Conservation (phyloP, 2,329 filamentous ascomycete species). For the Neofusicoccum parvum region DNA sequence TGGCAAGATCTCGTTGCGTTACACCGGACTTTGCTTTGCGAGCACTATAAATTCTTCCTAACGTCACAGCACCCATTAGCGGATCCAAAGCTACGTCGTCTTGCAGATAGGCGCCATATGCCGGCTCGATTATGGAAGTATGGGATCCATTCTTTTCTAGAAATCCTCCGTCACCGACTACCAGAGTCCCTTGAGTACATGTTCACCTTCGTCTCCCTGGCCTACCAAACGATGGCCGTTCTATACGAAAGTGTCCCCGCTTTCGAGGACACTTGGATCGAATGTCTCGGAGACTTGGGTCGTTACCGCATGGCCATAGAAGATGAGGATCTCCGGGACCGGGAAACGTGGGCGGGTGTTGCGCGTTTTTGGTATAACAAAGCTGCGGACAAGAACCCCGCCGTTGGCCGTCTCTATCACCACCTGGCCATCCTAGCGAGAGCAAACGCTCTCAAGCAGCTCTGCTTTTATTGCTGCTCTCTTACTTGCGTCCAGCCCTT, state of each 20-base stretch:
- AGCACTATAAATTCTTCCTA: conserved; percentile 68
- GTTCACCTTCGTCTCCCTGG: conserved; percentile 85
- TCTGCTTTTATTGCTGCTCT: conserved; percentile 72
- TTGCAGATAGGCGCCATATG: conserved; percentile 86
- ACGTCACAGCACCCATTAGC: conserved; percentile 85
- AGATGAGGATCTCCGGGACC: conserved; percentile 72
- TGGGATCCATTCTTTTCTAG: conserved; percentile 83
- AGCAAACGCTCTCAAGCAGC: conserved; percentile 68
- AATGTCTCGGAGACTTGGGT: no score
- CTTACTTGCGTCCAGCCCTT: conserved; percentile 71
- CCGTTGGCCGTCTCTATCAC: conserved; percentile 79
- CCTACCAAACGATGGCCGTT: conserved; percentile 87
- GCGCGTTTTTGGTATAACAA: conserved; percentile 82
- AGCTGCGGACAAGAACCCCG: conserved; percentile 75
- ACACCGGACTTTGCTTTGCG: conserved; percentile 77
- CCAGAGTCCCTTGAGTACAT: conserved; percentile 83
- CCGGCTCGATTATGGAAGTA: conserved; percentile 93
- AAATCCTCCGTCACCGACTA: conserved; percentile 66
- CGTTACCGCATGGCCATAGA: conserved; percentile 92
- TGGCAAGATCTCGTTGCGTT: conserved; percentile 84
- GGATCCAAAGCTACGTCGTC: conserved; percentile 63
- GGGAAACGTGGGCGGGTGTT: conserved; percentile 80
- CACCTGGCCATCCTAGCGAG: conserved; percentile 80
- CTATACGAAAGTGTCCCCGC: conserved; percentile 81
- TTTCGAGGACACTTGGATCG: conserved; percentile 90